Percentiles rank a stretch among this genome's conserved stretches.
phyloP scores from a whole-genome alignment of 208 protist genomes.

The Leishmania gerbilli region DNA sequence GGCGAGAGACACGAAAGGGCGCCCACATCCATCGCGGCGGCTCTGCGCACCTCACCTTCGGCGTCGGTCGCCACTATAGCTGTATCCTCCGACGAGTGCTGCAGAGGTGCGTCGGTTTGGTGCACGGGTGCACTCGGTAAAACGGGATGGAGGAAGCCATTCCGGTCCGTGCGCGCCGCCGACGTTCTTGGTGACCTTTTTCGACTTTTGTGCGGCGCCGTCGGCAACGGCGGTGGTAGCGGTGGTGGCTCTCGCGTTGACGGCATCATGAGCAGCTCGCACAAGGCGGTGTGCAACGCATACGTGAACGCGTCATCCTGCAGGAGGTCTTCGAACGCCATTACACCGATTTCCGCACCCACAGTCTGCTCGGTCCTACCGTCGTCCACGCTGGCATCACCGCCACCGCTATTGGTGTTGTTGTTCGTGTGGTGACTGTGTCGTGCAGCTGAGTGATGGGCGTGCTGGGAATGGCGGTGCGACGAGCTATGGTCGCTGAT shows the following conservation, averaged over 20 bases:
- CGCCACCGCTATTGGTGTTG: not conserved
- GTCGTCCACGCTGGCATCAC: not conserved
- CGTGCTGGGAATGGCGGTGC: not conserved
- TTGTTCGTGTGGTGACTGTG: not conserved
- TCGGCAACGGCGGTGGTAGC: not conserved
- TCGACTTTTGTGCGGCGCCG: not conserved
- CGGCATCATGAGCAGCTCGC: slow-evolving; percentile 28
- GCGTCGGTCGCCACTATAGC: not conserved
- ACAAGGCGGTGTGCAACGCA: slow-evolving; percentile 23
- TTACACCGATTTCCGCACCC: not conserved
- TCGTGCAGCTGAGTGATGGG: not conserved
- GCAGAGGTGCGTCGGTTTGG: not conserved
- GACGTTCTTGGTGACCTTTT: not conserved
- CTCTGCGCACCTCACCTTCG: not conserved
- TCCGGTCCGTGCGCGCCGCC: not conserved
- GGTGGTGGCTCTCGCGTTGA: slow-evolving; percentile 17
- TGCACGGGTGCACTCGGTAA: not conserved
- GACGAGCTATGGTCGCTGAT: not conserved
- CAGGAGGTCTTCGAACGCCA: slow-evolving; percentile 29
- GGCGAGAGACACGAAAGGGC: not conserved
- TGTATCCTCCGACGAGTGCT: not conserved
- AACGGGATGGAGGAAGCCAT: no score
- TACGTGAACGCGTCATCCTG: slow-evolving; percentile 26
- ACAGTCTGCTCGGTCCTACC: not conserved
- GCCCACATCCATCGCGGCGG: not conserved